phyloP scores from a whole-genome alignment of 2,329 filamentous ascomycete genomes.

The Cladorrhinum sp. region DNA sequence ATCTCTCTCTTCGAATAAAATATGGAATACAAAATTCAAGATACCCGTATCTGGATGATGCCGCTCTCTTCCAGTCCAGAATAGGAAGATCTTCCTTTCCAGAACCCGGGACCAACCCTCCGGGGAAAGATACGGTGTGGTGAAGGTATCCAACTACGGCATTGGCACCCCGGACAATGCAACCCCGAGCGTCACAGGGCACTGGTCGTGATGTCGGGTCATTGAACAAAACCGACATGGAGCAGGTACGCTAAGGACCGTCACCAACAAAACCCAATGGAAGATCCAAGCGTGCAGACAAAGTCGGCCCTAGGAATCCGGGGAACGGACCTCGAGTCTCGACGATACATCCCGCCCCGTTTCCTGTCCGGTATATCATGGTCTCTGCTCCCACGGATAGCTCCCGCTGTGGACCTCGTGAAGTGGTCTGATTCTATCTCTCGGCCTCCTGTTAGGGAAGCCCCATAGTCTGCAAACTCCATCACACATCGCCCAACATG shows the following conservation, averaged over 20 bases:
- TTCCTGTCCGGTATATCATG: constrained; percentile 6
- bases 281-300: constrained; percentile 7
- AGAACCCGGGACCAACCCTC: background rate
- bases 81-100: background rate
- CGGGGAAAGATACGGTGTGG: background rate
- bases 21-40: no score
- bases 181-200: background rate
- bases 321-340: no score
- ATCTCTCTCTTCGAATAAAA: no score
- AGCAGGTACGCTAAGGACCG: background rate
- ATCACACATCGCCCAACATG: constrained; percentile 7
- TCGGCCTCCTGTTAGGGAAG: background rate
- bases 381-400: constrained; percentile 2
- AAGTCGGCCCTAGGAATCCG: constrained; percentile 1
- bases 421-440: background rate
- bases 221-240: background rate
- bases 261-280: background rate
- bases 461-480: background rate
- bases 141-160: background rate
- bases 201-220: background rate
- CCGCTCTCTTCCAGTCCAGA: background rate
- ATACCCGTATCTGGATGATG: background rate
- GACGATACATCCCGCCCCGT: background rate
- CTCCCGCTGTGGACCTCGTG: constrained; percentile 1
- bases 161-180: background rate